A percentile compares a stretch with the other conserved stretches of the same genome.
These are phyloP conservation scores for Epichloe sp. DNA, from an alignment of 2,329 filamentous ascomycete species.

Conservation along the genomic window DNA sequence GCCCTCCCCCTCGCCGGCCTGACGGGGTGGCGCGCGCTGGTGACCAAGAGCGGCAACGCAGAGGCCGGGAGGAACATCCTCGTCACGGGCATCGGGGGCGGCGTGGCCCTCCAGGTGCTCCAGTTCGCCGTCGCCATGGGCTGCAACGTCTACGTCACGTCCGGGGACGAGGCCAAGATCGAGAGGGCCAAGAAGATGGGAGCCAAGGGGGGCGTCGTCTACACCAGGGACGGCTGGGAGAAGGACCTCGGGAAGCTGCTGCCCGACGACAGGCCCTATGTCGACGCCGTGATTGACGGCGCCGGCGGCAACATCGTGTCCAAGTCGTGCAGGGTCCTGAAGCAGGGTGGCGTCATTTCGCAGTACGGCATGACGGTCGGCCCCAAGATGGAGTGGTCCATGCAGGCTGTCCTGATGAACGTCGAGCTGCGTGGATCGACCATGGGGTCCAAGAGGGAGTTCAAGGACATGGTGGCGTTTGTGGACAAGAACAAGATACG, in stretches of 20 bases:
- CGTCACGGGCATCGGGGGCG: constrained; percentile 84
- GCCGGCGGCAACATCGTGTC: constrained; percentile 76
- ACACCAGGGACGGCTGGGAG: constrained; percentile 71
- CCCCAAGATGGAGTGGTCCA: constrained; percentile 77
- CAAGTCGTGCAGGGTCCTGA: constrained; percentile 55
- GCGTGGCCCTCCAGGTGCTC: constrained; percentile 72
- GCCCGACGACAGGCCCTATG: constrained; percentile 48
- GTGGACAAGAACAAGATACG: constrained; percentile 59
- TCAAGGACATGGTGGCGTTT: constrained; percentile 80
- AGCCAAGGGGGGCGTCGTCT: constrained; percentile 72
- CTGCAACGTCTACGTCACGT: constrained; percentile 70
- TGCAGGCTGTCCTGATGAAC: constrained; percentile 75
- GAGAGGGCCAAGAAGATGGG: constrained; percentile 57
- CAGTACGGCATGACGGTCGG: constrained; percentile 83
- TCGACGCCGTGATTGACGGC: constrained; percentile 83
- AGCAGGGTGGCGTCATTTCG: constrained; percentile 70
- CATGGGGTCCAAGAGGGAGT: constrained; percentile 85
- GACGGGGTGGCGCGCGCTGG: constrained; percentile 76
- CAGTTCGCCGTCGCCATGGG: constrained; percentile 66
- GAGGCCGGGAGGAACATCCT: constrained; percentile 59
- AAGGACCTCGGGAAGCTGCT: constrained; percentile 54
- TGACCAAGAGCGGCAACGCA: constrained; percentile 56
- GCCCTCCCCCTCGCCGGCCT: constrained; percentile 76
- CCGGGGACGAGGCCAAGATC: constrained; percentile 63
- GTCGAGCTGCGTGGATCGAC: constrained; percentile 76